Evolutionary conservation across 1,139 yeast genomes (phyloP).

Genomic region (Pichia sp.): DNA sequence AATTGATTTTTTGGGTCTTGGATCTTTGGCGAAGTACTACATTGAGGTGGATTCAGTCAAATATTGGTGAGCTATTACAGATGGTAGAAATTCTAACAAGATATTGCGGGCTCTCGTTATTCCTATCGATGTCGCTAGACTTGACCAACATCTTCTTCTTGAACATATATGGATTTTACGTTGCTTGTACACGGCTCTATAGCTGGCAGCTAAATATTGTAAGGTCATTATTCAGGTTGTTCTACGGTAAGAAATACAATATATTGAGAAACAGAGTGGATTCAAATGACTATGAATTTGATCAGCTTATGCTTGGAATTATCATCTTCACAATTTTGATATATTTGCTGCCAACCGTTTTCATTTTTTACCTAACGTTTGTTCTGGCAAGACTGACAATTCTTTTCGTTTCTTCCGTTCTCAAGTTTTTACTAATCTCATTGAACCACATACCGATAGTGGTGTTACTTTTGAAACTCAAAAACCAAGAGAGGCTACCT

Average conservation of each 20-base stretch:
- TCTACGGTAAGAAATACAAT: constrained; percentile 87
- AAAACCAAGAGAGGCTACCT: constrained; percentile 83
- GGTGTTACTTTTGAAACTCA: constrained; percentile 69
- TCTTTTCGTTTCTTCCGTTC: constrained; percentile 45
- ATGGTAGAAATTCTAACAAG: constrained; percentile 42
- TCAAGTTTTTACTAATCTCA: constrained; percentile 61
- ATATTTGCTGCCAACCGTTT: constrained; percentile 79
- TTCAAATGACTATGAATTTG: constrained; percentile 75
- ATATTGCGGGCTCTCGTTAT: constrained; percentile 61
- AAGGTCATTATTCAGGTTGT: constrained; percentile 73
- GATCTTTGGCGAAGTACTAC: constrained; percentile 53
- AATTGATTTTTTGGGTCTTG: constrained; percentile 79
- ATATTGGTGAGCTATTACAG: constrained; percentile 24
- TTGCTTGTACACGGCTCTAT: constrained; percentile 74
- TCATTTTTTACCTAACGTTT: constrained; percentile 78
- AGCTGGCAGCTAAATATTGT: constrained; percentile 68
- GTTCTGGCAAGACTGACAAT: constrained; percentile 54
- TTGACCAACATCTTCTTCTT: constrained; percentile 56
- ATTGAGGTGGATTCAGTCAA: constrained; percentile 26
- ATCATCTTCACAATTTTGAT: constrained; percentile 75
- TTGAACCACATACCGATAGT: constrained; percentile 85
- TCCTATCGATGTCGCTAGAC: constrained; percentile 66
- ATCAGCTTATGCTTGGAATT: constrained; percentile 85
- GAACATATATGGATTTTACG: constrained; percentile 73
- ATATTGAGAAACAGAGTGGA: constrained; percentile 82